Base-by-base conservation (phyloP, 192 early-diverging fungal genomes). In the Backusella luteola region DNA sequence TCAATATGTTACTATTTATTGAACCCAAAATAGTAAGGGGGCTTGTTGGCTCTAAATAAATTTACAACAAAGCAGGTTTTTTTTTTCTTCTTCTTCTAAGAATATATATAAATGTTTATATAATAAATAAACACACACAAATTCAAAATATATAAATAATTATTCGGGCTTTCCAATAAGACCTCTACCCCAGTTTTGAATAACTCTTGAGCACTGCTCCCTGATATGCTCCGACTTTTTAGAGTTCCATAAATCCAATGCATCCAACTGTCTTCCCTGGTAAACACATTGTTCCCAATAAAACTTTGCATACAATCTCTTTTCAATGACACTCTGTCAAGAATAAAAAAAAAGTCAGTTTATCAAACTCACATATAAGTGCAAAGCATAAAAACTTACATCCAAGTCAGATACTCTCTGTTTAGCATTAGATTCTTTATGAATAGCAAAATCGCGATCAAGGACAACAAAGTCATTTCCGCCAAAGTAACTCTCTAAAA, bases 251-350 rank as follows among this genome's bases (percentile, higher is more conserved):
- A 87, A 78, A 12, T 85, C 87, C 15, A 84, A 73, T 6, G 83
- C 72, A 72, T 83, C 81, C 34, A 90, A 83, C 34, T 85, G 86
- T 63, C 87, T 83, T 26, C 84, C 85, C 69, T 87, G 85, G 74
- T 88, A 81, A n/a, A 90, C 77, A 75, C 89, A 90, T 11, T 83
- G 78, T 42, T 90, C 89, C 41, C 86, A 84, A 74, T 86, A 84
- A 66, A 85, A 90, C 77, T 88, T 90, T 53, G 84, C 83, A 70
- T 90, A 88, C 38, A 90, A 67, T 6, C 89, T 86, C 46, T 80
- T 84, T 70, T 87, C 83, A 71, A 90, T 88, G 1, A 79, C 84
- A 73, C 82, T 78, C 88, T 89, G 79, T 67, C 73, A 53, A 38
- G 34, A 26, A 67, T 32, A 66, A 73, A 78, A 70, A 34, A 59